phyloP scores from a whole-genome alignment of 495 filamentous ascomycete species.

The Pseudomonodictys pantanalensis region DNA sequence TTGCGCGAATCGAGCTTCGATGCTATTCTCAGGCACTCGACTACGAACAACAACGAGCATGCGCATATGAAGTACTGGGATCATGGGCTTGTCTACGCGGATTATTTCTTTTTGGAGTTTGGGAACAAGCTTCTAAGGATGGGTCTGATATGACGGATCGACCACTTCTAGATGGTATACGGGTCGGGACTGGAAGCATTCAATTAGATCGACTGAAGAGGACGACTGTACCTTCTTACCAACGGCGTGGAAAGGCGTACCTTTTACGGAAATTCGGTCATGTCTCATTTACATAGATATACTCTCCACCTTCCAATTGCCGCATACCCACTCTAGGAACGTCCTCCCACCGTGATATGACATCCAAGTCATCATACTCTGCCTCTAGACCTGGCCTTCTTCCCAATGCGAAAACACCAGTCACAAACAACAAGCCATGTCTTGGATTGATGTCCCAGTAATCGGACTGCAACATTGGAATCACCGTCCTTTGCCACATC shows the following conservation, averaged over 20 bases:
- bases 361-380: neutral
- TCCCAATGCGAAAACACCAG: slow-evolving; percentile 1
- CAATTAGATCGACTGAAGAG: too few species aligned
- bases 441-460: neutral
- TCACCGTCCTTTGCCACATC: slow-evolving; percentile 22
- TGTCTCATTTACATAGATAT: neutral
- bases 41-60: slow-evolving; percentile 24
- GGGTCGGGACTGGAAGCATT: too few species aligned
- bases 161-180: neutral
- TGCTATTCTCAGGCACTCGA: slow-evolving; percentile 20
- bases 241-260: too few species aligned
- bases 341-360: slow-evolving; percentile 2
- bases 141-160: slow-evolving; percentile 3
- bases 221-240: too few species aligned
- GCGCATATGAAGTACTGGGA: slow-evolving; percentile 20
- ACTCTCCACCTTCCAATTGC: neutral
- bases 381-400: neutral
- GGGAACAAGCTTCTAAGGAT: slow-evolving; percentile 21
- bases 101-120: slow-evolving; percentile 24
- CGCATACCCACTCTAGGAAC: neutral
- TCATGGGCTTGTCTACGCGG: slow-evolving; percentile 22
- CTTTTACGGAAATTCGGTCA: too few species aligned
- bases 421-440: neutral
- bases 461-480: neutral
- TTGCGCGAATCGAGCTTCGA: slow-evolving; percentile 19